Conservation (phyloP, 345 rosid species). For the Dipteronia sinensis region DNA sequence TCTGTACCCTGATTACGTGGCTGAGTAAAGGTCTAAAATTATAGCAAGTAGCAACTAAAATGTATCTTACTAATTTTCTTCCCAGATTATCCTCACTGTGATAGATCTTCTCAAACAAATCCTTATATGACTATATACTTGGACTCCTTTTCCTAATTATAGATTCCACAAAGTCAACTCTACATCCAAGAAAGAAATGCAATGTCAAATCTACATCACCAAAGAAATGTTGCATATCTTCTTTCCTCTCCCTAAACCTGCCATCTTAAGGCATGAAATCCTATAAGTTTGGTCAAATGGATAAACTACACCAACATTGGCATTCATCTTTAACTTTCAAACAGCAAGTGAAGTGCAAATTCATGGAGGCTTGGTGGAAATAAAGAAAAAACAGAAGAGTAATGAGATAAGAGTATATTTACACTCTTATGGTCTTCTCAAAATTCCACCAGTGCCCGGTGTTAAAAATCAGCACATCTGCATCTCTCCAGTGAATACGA, state of each 20-base stretch:
- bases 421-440: conserved; percentile 74
- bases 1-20: background rate
- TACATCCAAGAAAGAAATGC: background rate
- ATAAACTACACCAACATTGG: background rate
- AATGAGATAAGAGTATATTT: conserved; percentile 21
- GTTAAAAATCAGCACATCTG: conserved; percentile 75
- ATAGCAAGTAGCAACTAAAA: background rate
- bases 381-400: background rate
- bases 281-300: conserved; percentile 1
- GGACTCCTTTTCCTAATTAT: background rate
- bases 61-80: background rate
- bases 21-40: background rate
- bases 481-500: conserved; percentile 62
- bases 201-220: background rate
- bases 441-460: conserved; percentile 96
- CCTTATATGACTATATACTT: background rate
- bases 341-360: background rate
- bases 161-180: background rate
- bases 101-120: background rate
- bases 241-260: background rate
- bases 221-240: background rate
- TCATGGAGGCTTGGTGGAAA: background rate
- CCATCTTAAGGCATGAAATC: conserved; percentile 5
- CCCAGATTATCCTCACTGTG: background rate
- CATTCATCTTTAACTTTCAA: background rate